These are phyloP conservation scores for Tremella fuciformis DNA, from an alignment of 768 basidiomycete genomes.

Conservation along the genomic window DNA sequence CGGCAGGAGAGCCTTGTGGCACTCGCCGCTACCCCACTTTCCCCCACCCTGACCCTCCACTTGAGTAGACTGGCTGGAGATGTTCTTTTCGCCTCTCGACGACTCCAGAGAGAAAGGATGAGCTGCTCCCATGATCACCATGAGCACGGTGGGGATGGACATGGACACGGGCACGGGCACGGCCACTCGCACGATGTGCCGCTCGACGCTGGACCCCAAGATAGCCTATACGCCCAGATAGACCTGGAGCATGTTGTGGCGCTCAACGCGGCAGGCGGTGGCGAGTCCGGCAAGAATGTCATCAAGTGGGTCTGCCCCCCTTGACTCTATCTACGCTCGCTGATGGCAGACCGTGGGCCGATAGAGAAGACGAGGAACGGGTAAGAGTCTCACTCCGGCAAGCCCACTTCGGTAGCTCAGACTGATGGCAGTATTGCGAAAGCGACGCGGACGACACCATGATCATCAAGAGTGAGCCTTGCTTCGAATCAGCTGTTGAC, in stretches of 20 bases:
- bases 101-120: constrained; percentile 5
- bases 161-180: constrained; percentile 49
- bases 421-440: constrained; percentile 64
- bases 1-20: too few species aligned
- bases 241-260: constrained; percentile 77
- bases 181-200: constrained; percentile 52
- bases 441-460: constrained; percentile 90
- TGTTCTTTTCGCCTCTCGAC: background rate
- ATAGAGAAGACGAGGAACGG: constrained; percentile 66
- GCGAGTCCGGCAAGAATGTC: constrained; percentile 56
- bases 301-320: constrained; percentile 64
- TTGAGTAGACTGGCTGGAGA: background rate
- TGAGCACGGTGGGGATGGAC: constrained; percentile 27
- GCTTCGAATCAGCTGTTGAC: background rate
- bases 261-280: constrained; percentile 63
- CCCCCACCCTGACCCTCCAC: too few species aligned
- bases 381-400: constrained; percentile 54
- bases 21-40: background rate
- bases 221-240: constrained; percentile 64
- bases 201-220: constrained; percentile 51
- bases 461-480: constrained; percentile 47
- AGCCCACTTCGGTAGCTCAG: background rate
- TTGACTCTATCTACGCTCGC: background rate
- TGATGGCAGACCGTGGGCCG: constrained; percentile 59
- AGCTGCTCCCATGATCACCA: constrained; percentile 20